Evolutionary conservation across 345 rosid genomes (phyloP).

Genomic region (Eucalyptus grandis): DNA sequence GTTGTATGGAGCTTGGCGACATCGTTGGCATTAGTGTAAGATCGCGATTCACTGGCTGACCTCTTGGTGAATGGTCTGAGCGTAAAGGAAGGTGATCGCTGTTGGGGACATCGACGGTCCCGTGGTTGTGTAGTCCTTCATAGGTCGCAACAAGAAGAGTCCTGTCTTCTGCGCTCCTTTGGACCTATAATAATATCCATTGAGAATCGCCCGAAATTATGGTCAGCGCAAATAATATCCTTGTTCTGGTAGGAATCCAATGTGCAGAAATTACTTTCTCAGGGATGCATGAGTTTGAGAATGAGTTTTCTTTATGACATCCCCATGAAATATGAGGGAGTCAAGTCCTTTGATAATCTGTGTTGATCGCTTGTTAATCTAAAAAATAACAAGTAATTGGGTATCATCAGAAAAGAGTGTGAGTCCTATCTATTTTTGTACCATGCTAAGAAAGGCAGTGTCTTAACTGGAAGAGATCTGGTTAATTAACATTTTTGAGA

Average conservation of each 20-base stretch:
- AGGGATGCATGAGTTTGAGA: not conserved
- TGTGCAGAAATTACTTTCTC: not conserved
- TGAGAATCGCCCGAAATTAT: not conserved
- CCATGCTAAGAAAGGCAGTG: not conserved
- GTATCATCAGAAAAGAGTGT: not conserved
- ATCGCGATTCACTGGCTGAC: not conserved
- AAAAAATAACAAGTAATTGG: not conserved
- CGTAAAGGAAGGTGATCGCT: not conserved
- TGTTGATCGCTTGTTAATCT: not conserved
- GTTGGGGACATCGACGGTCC: not conserved
- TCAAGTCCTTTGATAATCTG: not conserved
- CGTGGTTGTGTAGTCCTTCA: conserved; percentile 55
- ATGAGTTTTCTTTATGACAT: not conserved
- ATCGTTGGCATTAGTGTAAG: not conserved
- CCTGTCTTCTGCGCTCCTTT: conserved; percentile 27
- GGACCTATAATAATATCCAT: conserved; percentile 14
- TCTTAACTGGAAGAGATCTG: not conserved
- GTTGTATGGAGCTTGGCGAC: not conserved
- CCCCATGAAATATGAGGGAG: not conserved
- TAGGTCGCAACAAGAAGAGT: conserved; percentile 31
- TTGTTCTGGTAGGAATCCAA: not conserved
- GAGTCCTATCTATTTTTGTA: not conserved
- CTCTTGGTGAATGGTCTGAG: not conserved
- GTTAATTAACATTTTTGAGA: not conserved
- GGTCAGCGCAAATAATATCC: not conserved